Evolutionary conservation across 2,329 filamentous ascomycete genomes (phyloP).

Genomic region (Cladophialophora exuberans): DNA sequence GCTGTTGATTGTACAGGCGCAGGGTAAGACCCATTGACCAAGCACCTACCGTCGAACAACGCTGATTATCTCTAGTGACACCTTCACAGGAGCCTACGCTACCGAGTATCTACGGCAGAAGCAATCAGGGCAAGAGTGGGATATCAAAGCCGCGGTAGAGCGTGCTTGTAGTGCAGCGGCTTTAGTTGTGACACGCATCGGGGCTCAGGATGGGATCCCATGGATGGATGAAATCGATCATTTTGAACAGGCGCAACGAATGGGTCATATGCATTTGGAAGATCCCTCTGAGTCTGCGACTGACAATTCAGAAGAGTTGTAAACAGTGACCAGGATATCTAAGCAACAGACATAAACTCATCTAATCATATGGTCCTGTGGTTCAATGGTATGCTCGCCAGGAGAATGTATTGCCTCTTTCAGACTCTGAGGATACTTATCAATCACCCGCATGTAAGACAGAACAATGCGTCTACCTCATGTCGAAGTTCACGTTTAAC

Average conservation of each 20-base stretch:
- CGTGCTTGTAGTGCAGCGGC: slow-evolving; percentile 24
- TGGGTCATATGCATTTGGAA: neutral
- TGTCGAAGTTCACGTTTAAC: neutral
- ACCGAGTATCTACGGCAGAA: slow-evolving; percentile 26
- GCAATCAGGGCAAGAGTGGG: slow-evolving; percentile 17
- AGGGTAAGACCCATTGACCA: slow-evolving; percentile 17
- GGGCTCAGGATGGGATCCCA: slow-evolving; percentile 24
- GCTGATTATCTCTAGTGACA: slow-evolving; percentile 18
- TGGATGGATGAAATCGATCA: slow-evolving; percentile 31
- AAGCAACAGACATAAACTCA: neutral
- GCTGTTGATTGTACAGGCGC: slow-evolving; percentile 27
- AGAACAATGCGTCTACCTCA: slow-evolving; percentile 1
- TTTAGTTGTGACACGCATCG: slow-evolving; percentile 12
- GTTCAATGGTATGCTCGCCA: no score
- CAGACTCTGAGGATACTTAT: neutral
- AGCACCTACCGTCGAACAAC: neutral
- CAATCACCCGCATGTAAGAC: neutral
- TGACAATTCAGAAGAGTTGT: neutral
- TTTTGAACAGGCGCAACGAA: no score
- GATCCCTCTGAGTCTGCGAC: neutral
- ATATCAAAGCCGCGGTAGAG: slow-evolving; percentile 20
- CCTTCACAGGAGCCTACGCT: slow-evolving; percentile 30
- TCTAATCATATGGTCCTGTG: no score
- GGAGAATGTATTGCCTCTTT: no score
- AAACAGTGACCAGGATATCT: no score